These are phyloP conservation scores for Pisolithus orientalis DNA, from an alignment of 768 basidiomycete species.

Conservation along the genomic window DNA sequence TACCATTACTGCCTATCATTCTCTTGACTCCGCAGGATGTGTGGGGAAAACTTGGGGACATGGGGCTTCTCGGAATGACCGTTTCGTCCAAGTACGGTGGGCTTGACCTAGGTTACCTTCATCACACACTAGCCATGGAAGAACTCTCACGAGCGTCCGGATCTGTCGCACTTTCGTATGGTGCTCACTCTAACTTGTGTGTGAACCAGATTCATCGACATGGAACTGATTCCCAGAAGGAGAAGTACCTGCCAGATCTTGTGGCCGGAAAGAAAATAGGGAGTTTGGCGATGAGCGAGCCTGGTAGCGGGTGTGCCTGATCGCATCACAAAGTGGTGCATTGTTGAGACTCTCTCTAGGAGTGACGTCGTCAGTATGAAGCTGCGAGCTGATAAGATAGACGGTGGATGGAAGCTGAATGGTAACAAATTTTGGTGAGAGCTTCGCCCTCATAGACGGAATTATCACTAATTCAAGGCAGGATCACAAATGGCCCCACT, in stretches of 20 bases:
- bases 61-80: constrained; percentile 90
- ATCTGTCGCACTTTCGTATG: constrained; percentile 88
- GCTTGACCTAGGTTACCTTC: constrained; percentile 74
- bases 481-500: constrained; percentile 93
- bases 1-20: not conserved
- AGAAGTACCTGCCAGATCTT: constrained; percentile 73
- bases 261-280: constrained; percentile 80
- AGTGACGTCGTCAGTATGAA: constrained; percentile 96
- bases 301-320: constrained; percentile 56
- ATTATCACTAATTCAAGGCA: constrained; percentile 22
- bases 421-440: constrained; percentile 89
- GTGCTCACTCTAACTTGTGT: constrained; percentile 88
- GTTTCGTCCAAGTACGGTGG: constrained; percentile 79
- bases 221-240: constrained; percentile 78
- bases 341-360: constrained; percentile 10
- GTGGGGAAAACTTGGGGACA: constrained; percentile 84
- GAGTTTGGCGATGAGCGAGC: constrained; percentile 91
- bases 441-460: not conserved
- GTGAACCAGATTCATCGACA: constrained; percentile 82
- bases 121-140: constrained; percentile 93
- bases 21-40: constrained; percentile 49
- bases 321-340: not conserved
- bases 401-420: constrained; percentile 74
- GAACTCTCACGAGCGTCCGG: constrained; percentile 87
- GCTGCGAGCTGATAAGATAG: constrained; percentile 70